Evolutionary conservation across 2,329 filamentous ascomycete genomes (phyloP).

Genomic region (Paracoccidioides brasiliensis): DNA sequence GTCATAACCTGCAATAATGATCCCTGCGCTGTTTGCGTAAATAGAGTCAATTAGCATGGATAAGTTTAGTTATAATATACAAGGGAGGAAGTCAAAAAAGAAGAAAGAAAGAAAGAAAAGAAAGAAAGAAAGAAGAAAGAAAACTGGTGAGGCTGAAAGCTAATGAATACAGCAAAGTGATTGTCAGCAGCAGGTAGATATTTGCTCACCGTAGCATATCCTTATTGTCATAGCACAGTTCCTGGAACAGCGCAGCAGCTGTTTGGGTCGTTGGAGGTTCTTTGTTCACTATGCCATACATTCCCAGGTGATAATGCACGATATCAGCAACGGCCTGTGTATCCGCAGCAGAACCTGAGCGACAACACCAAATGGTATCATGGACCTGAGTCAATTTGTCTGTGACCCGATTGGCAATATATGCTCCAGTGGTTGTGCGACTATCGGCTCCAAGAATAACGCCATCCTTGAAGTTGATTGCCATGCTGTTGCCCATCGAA

Average conservation of each 20-base stretch:
- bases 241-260: slow-evolving; percentile 90
- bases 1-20: slow-evolving; percentile 98
- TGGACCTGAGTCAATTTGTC: slow-evolving; percentile 98
- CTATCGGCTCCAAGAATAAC: slow-evolving; percentile 96
- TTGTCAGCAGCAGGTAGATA: neutral
- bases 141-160: too few relatives aligned
- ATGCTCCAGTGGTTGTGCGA: slow-evolving; percentile 90
- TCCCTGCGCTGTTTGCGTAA: slow-evolving; percentile 55
- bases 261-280: slow-evolving; percentile 88
- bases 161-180: too few relatives aligned
- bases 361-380: slow-evolving; percentile 99
- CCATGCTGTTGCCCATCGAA: slow-evolving; percentile 54
- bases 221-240: slow-evolving; percentile 97
- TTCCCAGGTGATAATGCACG: slow-evolving; percentile 86
- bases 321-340: slow-evolving; percentile 98
- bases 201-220: slow-evolving; percentile 64
- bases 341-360: slow-evolving; percentile 91
- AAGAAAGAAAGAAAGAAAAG: too few relatives aligned
- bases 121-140: neutral
- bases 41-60: slow-evolving; percentile 5
- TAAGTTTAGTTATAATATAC: neutral
- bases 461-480: slow-evolving; percentile 95
- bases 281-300: slow-evolving; percentile 83
- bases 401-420: slow-evolving; percentile 97
- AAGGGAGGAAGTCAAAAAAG: neutral